These are phyloP conservation scores for Pichia terricola DNA, from an alignment of 1,139 yeast species.

Conservation along the genomic window DNA sequence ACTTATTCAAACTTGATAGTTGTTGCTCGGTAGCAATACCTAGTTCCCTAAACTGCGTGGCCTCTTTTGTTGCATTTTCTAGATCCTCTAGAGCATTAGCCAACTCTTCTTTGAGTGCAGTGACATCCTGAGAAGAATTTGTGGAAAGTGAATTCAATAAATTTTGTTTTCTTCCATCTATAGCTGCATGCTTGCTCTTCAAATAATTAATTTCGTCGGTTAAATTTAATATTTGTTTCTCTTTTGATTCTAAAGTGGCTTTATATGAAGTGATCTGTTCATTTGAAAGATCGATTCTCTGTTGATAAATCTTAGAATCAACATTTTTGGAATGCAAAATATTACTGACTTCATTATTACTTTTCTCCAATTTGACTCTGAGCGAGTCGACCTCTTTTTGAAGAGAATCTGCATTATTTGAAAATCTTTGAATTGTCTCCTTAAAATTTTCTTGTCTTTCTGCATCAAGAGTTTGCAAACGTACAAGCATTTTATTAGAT, in stretches of 20 bases:
- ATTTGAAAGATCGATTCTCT: conserved; percentile 50
- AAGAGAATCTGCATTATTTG: conserved; percentile 40
- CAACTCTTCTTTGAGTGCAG: conserved; percentile 30
- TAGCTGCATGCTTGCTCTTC: conserved; percentile 19
- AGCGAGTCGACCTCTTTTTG: conserved; percentile 35
- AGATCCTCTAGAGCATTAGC: conserved; percentile 36
- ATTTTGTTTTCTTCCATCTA: conserved; percentile 29
- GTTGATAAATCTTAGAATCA: conserved; percentile 55
- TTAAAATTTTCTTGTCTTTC: conserved; percentile 51
- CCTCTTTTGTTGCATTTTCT: conserved; percentile 37
- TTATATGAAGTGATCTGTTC: conserved; percentile 36
- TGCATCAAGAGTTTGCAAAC: conserved; percentile 47
- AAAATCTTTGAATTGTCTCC: conserved; percentile 43
- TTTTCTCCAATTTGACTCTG: conserved; percentile 41
- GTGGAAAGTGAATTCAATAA: conserved; percentile 29
- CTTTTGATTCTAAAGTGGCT: conserved; percentile 35
- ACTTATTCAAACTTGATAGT: conserved; percentile 30
- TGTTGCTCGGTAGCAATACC: conserved; percentile 43
- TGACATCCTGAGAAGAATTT: conserved; percentile 28
- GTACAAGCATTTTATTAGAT: conserved; percentile 50
- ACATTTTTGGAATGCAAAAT: conserved; percentile 43
- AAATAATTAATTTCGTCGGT: conserved; percentile 18
- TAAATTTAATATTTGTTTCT: conserved; percentile 28
- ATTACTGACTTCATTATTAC: conserved; percentile 40
- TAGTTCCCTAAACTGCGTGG: conserved; percentile 41